Base-by-base conservation (phyloP, 176 grass and related monocot species). In the Oryza australiensis region DNA sequence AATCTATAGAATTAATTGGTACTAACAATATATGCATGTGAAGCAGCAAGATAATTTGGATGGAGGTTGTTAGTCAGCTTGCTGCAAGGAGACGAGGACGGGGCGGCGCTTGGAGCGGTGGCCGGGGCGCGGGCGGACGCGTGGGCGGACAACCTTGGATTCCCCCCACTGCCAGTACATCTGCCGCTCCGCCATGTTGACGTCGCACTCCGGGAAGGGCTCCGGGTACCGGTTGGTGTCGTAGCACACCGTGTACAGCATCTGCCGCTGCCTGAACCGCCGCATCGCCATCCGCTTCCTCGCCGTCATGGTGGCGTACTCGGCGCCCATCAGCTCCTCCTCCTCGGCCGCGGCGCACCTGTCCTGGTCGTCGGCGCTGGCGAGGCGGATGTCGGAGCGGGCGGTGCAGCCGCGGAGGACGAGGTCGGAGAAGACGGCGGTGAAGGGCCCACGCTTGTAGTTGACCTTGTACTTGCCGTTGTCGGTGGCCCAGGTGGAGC, bases 161-260 rank as follows among this genome's bases (percentile, higher is more conserved):
- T 97, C 87, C 3, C 94, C 94, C 91, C 91, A 97, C 10, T 84
- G 70, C 78, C 77, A 81, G 80, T 90, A 97, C 81, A 42, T 87
- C 16, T 70, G 71, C 14, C 80, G 73, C 41, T 94, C 91, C 26
- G 67, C 79, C n/a, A 28, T 11, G 33, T 63, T 84, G 22, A 88
- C 83, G 78, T 92, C 83, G 85, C 94, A 97, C 87, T 97, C 94
- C 2, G 89, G 89, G 26, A 97, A 84, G 5, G 73, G 57, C 75
- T n/a, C 16, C 15, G 32, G 79, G 76, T 94, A 97, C 43, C 92
- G 53, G 68, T 90, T 83, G 12, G 81, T 78, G 80, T 97, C 94
- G 60, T 97, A 92, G 89, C 94, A 94, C 27, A 97, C 81, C 1
- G 89, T 87, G 84, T 97, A 97, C 33, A 91, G 85, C 87, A 87